phyloP scores from a whole-genome alignment of 345 rosid species.

The Hibiscus trionum region DNA sequence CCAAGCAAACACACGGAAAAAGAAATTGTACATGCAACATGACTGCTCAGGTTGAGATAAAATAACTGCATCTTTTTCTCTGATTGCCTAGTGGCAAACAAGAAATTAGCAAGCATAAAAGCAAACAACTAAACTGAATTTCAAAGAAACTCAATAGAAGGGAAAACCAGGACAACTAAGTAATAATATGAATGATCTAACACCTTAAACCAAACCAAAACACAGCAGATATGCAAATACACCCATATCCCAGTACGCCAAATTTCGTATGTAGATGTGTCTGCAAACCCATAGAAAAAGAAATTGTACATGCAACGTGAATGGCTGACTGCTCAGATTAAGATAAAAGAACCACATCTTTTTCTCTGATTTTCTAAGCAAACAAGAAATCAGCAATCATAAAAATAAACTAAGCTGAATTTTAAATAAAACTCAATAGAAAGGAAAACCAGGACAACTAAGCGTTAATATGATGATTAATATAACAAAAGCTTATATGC shows the following conservation, averaged over 20 bases:
- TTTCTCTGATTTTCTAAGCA: background rate
- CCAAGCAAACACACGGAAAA: background rate
- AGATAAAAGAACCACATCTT: background rate
- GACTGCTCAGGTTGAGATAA: too few relatives aligned
- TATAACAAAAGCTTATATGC: background rate
- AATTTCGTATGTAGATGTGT: background rate
- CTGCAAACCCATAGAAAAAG: background rate
- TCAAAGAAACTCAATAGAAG: too few relatives aligned
- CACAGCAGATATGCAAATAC: background rate
- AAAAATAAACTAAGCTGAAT: background rate
- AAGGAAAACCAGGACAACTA: background rate
- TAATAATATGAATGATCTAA: background rate
- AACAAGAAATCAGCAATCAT: background rate
- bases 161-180: too few relatives aligned
- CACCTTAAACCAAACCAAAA: background rate
- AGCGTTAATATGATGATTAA: background rate
- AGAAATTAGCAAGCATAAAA: too few relatives aligned
- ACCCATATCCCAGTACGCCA: background rate
- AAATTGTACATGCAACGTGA: background rate
- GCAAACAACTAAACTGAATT: too few relatives aligned
- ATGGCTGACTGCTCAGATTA: background rate
- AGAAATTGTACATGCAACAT: background rate
- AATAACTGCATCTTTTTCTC: too few relatives aligned
- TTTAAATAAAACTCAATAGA: background rate
- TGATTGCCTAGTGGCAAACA: too few relatives aligned